These are phyloP conservation scores for Microcyclospora tardicrescens DNA, from an alignment of 2,329 filamentous ascomycete species.

Conservation along the genomic window DNA sequence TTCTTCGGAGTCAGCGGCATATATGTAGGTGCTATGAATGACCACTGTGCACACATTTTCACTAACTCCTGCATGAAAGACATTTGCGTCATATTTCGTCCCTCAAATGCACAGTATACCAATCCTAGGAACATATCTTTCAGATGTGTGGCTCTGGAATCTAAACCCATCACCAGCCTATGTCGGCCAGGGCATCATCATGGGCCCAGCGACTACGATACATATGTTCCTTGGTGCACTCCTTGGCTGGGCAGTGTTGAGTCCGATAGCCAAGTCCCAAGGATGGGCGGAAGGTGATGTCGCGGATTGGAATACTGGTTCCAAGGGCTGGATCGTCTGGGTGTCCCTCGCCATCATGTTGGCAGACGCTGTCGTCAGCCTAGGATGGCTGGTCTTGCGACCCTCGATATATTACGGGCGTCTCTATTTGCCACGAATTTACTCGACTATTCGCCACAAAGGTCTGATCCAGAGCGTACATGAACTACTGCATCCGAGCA, in stretches of 20 bases:
- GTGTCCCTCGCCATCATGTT: constrained; percentile 93
- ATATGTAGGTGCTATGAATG: constrained; percentile 26
- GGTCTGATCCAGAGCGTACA: constrained; percentile 21
- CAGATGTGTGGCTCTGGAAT: constrained; percentile 81
- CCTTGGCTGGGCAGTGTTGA: constrained; percentile 81
- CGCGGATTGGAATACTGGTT: constrained; percentile 78
- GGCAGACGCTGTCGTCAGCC: constrained; percentile 77
- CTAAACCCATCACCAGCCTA: constrained; percentile 96
- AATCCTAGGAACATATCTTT: constrained; percentile 63
- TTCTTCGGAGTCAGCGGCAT: constrained; percentile 48
- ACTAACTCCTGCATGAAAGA: constrained; percentile 37
- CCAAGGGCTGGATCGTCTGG: constrained; percentile 99
- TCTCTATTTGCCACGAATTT: constrained; percentile 24
- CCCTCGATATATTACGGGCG: constrained; percentile 42
- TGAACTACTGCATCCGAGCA: constrained; percentile 21
- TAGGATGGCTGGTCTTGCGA: constrained; percentile 62
- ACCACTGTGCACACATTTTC: not conserved
- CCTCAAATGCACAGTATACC: constrained; percentile 77
- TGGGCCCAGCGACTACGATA: constrained; percentile 88
- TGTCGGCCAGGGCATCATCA: constrained; percentile 93
- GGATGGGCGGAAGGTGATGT: constrained; percentile 87
- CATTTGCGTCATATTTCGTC: constrained; percentile 78
- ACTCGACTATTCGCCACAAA: constrained; percentile 15
- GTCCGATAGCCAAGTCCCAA: constrained; percentile 69
- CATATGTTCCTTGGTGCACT: constrained; percentile 90